Base-by-base conservation (phyloP, 2,329 filamentous ascomycete genomes). In the Tolypocladium guangdongense region DNA sequence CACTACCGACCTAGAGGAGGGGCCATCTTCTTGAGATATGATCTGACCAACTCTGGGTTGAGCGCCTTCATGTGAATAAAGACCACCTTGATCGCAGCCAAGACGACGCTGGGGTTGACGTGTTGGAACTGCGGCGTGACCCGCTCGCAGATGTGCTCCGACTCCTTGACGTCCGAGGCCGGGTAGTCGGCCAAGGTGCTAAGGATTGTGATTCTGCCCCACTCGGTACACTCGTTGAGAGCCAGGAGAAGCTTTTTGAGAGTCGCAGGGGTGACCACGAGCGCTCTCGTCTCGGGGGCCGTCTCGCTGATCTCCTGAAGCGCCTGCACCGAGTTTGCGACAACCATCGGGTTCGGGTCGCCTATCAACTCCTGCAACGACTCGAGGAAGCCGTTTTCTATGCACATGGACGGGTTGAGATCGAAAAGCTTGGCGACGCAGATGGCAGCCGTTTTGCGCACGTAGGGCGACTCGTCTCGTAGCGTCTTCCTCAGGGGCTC, bases 351-450 rank as follows among this genome's bases (percentile, higher is more conserved):
- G 68, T 99, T 99, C 3, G 93, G 89, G 68, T 99, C 93, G 52
- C 90, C 92, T 60, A 99, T 95, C 75, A 99, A 75, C 71, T 99
- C 93, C 70, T 99, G 92, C 52, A 99, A 74, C 27, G 82, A 90
- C 69, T 97, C 91, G 49, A 99, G 73, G 69, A 99, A 99, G 47
- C 93, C 93, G 63, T 99, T 96, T 67, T 99, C 93, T 54, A 99
- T 81, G 66, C 92, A 97, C 82, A 96, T 87, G 39, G 80, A 72
- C 7, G 92, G 90, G 66, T 95, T 96, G 56, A 99, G 78, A 65
- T 99, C 93, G 72, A 96, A 99, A 7, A 99, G 82, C 72, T 99
- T 99, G 52, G 93, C 93, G 46, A 99, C 93, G 68, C 93, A 97
- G 60, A 99, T 93, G 41, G 92, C 93, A 45, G 93, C 93, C 2